Evolutionary conservation across 768 basidiomycete genomes (phyloP), one percentile per base, ranked within the genome.

Genomic region (Mycena metata): DNA sequence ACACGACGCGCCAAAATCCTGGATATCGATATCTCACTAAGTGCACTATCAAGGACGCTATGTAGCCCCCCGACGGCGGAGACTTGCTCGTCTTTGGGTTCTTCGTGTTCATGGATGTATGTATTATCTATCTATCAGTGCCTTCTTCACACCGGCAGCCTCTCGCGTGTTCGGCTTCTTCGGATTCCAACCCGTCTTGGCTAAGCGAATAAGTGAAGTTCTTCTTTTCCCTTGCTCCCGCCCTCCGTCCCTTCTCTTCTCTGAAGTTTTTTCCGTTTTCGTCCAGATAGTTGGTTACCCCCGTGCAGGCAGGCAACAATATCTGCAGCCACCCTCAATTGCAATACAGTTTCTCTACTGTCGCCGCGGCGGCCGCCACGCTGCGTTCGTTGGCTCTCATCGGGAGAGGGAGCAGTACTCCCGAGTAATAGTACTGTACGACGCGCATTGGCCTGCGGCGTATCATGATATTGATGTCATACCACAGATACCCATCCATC

Each of bases 1-100:
- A 17, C 21, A 26, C 19, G 15, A 19, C 17, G 47, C 51, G 46
- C 63, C 63, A 57, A 57, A 43, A 17, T 64, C 26, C 46, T 23
- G 55, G 63, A 21, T 64, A n/a, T n/a, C n/a, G n/a, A n/a, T n/a
- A 57, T 36, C 52, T 19, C 43, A 46, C n/a, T 26, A 49, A 55
- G 23, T 23, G 30, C n/a, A 12, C 17, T 56, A 64, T 64, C 62
- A 64, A 46, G 52, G 47, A 62, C 39, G 56, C 15, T 23, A 36
- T 36, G 12, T 12, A n/a, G 23, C 41, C 47, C 50, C 61, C 61
- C 61, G 61, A 63, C 61, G 61, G 61, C 41, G 51, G 61, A 63
- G 61, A n/a, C 7, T 11, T 39, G 26, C 5, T 33, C 39, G 24
- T 60, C 49, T 39, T 15, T 10, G 39, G 39, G 15, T n/a, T n/a